Percentiles rank a stretch among this genome's conserved stretches.
Conservation (phyloP, 257 asterid genomes). For the Fraxinus excelsior region DNA sequence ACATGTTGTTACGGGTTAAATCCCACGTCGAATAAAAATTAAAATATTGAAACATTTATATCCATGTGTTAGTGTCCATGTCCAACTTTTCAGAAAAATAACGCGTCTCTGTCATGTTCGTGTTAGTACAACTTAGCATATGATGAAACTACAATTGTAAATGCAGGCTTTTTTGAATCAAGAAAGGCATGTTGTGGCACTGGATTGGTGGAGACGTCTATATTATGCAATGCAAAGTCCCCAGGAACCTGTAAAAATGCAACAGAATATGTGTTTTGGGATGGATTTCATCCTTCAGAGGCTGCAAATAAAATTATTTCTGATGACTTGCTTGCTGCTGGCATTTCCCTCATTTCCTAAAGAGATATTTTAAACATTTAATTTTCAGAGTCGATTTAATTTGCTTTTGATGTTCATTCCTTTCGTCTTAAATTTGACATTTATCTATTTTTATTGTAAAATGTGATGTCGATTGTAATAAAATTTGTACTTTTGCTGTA, state of each 20-base stretch:
- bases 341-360: conserved; percentile 60
- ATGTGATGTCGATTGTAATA: neutral
- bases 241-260: conserved; percentile 86
- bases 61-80: too few species aligned
- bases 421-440: neutral
- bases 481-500: neutral
- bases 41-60: too few species aligned
- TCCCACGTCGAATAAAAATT: too few species aligned
- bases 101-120: too few species aligned
- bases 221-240: conserved; percentile 69
- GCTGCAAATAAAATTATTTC: conserved; percentile 77
- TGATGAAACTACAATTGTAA: too few species aligned
- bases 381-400: neutral
- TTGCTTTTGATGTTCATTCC: neutral
- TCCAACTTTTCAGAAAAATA: too few species aligned
- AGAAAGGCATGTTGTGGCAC: conserved; percentile 91
- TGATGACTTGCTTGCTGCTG: conserved; percentile 68
- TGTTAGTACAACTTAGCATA: too few species aligned
- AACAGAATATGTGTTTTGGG: conserved; percentile 81
- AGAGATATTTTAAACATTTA: neutral
- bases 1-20: too few species aligned
- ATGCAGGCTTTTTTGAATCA: conserved; percentile 75
- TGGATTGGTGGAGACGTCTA: conserved; percentile 77
- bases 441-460: neutral
- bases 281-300: conserved; percentile 83